Percentiles rank a stretch among this genome's conserved stretches.
These are phyloP conservation scores for Choricystis sp. DNA, from an alignment of 139 green algal genomes.

Conservation along the genomic window DNA sequence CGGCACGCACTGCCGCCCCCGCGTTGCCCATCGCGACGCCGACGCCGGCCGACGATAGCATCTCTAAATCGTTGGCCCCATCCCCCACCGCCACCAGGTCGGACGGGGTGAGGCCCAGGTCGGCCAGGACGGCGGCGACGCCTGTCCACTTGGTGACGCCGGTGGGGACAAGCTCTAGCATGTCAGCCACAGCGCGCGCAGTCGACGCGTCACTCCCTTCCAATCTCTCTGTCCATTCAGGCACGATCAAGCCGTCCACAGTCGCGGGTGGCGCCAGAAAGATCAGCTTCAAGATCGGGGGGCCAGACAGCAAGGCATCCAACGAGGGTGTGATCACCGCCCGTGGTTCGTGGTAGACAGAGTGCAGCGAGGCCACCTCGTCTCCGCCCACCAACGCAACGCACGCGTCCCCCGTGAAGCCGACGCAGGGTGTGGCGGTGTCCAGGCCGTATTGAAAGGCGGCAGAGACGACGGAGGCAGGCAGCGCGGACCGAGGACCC, in stretches of 20 bases:
- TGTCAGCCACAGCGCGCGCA: slow-evolving; percentile 72
- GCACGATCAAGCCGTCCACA: slow-evolving; percentile 28
- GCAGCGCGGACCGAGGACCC: slow-evolving; percentile 18
- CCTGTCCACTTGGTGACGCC: slow-evolving; percentile 75
- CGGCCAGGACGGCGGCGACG: slow-evolving; percentile 28
- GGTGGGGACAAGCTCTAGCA: slow-evolving; percentile 83
- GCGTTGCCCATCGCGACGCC: slow-evolving; percentile 95
- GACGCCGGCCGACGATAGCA: slow-evolving; percentile 55
- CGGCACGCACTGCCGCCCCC: slow-evolving; percentile 41
- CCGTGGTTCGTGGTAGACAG: slow-evolving; percentile 72
- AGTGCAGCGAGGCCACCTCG: slow-evolving; percentile 45
- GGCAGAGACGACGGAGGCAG: slow-evolving; percentile 26
- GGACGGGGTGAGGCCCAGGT: slow-evolving; percentile 15
- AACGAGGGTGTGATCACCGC: slow-evolving; percentile 20
- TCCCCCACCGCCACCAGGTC: slow-evolving; percentile 73
- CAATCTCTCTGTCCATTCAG: slow-evolving; percentile 32
- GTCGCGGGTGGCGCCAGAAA: slow-evolving; percentile 50
- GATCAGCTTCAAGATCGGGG: slow-evolving; percentile 65
- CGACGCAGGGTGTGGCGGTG: slow-evolving; percentile 24
- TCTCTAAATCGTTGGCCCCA: slow-evolving; percentile 60
- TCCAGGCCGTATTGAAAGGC: slow-evolving; percentile 32
- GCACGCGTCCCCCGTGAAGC: slow-evolving; percentile 77
- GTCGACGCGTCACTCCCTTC: slow-evolving; percentile 18
- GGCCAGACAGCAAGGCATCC: background rate
- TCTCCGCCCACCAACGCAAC: slow-evolving; percentile 45